Base-by-base conservation (phyloP, 306 rosid species). In the Cyclanthera cordifolia region DNA sequence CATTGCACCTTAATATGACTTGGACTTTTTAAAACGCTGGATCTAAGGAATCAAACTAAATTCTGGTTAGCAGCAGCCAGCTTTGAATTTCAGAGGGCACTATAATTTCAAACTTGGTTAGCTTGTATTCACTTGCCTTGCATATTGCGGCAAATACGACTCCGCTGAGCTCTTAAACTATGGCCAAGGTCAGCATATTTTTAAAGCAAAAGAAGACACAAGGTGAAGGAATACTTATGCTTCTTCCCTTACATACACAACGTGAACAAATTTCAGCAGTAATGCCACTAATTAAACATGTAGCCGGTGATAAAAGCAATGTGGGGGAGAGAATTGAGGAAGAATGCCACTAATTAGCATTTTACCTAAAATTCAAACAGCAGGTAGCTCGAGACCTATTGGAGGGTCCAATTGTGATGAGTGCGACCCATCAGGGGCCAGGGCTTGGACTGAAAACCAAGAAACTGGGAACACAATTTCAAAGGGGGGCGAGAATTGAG, bases 261-360 rank as follows among this genome's bases (percentile, higher is more conserved):
- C 16, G 15, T 16, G 46, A 21, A 53, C 39, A 10, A 53, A 53
- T 17, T 59, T 47, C 17, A 60, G 27, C 25, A 23, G 23, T 21
- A 54, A 34, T 11, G 23, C 24, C 34, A 3, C 12, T 2, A 51
- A 17, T 24, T 51, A 13, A 50, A 19, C 17, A 24, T 3, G 7
- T 11, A 51, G 55, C 32, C 32, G 32, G 4, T 28, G 2, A 2
- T 4, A 27, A 6, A 20, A 16, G 11, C 16, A 28, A 21, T 8
- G 5, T 6, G 17, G 0, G 2, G 16, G 6, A n/a, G 13, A 48
- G 76, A 54, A 77, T 3, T 32, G 4, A 4, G 4, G 4, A 6
- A 32, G 89, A 96, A 90, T 93, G 99, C 72, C 90, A 96, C 66
- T 89, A 96, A 79, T 93, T 96, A 15, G 96, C 95, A 75, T 82